phyloP scores from a whole-genome alignment of 2,329 filamentous ascomycete genomes.

The Rhexocercosporidium sp. region DNA sequence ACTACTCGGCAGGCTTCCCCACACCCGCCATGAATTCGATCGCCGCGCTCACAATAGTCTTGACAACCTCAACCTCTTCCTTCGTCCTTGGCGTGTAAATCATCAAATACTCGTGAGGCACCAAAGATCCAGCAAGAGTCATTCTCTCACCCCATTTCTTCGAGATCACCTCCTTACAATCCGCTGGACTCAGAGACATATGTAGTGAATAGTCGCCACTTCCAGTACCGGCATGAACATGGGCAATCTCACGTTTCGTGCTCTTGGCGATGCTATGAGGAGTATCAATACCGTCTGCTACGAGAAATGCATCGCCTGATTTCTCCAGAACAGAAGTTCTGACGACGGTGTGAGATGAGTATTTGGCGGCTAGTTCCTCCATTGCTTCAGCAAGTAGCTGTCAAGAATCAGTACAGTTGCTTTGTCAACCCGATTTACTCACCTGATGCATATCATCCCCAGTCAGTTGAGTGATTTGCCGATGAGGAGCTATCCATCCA shows the following conservation, averaged over 20 bases:
- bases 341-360: slow-evolving; percentile 24
- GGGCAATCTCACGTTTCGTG: slow-evolving; percentile 33
- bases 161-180: slow-evolving; percentile 36
- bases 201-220: slow-evolving; percentile 34
- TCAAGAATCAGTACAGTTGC: not conserved
- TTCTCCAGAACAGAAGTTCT: slow-evolving; percentile 34
- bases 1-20: not conserved
- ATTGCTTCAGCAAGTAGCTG: slow-evolving; percentile 28
- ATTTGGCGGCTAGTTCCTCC: slow-evolving; percentile 22
- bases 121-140: slow-evolving; percentile 31
- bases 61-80: slow-evolving; percentile 31
- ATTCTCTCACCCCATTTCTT: slow-evolving; percentile 38
- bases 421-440: not conserved
- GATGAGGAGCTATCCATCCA: slow-evolving; percentile 34
- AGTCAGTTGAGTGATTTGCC: slow-evolving; percentile 30
- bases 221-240: slow-evolving; percentile 31
- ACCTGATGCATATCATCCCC: slow-evolving; percentile 33
- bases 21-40: slow-evolving; percentile 36
- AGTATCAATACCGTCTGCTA: slow-evolving; percentile 27
- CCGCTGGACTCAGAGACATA: slow-evolving; percentile 31
- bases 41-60: slow-evolving; percentile 32
- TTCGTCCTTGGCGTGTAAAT: slow-evolving; percentile 36
- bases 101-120: slow-evolving; percentile 35
- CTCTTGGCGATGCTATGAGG: slow-evolving; percentile 29
- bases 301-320: slow-evolving; percentile 31